phyloP scores from a whole-genome alignment of 768 basidiomycete species.

The Dacryopinax spathularia region DNA sequence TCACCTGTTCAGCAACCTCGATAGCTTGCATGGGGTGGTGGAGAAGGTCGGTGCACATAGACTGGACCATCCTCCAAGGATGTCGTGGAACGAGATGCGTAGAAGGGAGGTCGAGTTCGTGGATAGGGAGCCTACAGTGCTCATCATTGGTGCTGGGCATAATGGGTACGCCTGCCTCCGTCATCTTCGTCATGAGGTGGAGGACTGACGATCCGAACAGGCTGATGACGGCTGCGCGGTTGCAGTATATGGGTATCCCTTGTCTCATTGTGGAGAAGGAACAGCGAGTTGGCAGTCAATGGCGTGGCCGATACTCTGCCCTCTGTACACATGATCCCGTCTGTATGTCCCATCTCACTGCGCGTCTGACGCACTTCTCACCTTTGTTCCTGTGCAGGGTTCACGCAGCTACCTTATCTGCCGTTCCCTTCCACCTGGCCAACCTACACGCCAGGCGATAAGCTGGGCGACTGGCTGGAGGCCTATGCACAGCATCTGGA shows the following conservation, averaged over 20 bases:
- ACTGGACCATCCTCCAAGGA: slow-evolving; percentile 32
- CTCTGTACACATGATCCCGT: slow-evolving; percentile 56
- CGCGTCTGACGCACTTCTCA: slow-evolving; percentile 9
- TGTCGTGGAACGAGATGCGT: slow-evolving; percentile 33
- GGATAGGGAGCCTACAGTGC: slow-evolving; percentile 37
- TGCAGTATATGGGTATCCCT: slow-evolving; percentile 43
- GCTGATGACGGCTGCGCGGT: slow-evolving; percentile 45
- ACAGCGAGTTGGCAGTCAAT: slow-evolving; percentile 44
- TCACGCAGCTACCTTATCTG: slow-evolving; percentile 46
- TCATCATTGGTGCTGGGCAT: slow-evolving; percentile 56
- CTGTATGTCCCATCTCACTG: slow-evolving; percentile 32
- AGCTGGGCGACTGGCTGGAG: slow-evolving; percentile 56
- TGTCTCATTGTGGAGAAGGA: slow-evolving; percentile 53
- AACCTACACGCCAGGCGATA: slow-evolving; percentile 40
- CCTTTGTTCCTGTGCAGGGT: slow-evolving; percentile 25
- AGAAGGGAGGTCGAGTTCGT: slow-evolving; percentile 26
- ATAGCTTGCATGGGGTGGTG: slow-evolving; percentile 38
- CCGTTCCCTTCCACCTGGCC: slow-evolving; percentile 50
- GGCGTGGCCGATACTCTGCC: slow-evolving; percentile 52
- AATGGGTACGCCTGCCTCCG: slow-evolving; percentile 28
- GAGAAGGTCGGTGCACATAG: slow-evolving; percentile 38
- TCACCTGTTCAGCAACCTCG: slow-evolving; percentile 44
- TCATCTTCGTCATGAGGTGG: neutral
- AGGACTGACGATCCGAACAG: neutral
- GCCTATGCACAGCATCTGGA: slow-evolving; percentile 46